phyloP scores from a whole-genome alignment of 352 stramenopile species.

The Pythium sukuiense region DNA sequence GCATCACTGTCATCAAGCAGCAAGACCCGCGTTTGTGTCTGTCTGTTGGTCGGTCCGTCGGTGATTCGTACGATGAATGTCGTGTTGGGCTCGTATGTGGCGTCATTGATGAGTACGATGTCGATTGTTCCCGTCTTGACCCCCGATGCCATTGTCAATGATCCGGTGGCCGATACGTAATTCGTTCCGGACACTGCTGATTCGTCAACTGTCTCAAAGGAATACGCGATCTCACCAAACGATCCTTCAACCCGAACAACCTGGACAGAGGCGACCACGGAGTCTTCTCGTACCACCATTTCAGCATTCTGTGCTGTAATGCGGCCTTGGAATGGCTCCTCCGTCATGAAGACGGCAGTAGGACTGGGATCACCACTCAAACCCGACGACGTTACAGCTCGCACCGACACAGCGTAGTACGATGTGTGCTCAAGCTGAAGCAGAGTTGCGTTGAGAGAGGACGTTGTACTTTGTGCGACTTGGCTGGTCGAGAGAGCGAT shows the following conservation, averaged over 20 bases:
- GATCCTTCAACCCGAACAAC: slow-evolving; percentile 53
- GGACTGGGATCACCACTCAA: slow-evolving; percentile 31
- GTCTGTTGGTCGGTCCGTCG: slow-evolving; percentile 26
- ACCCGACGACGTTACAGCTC: slow-evolving; percentile 35
- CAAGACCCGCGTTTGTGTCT: slow-evolving; percentile 34
- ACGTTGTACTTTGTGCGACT: slow-evolving; percentile 17
- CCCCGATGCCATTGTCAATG: slow-evolving; percentile 29
- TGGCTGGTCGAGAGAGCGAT: slow-evolving; percentile 10
- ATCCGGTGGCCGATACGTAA: slow-evolving; percentile 25
- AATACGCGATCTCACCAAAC: slow-evolving; percentile 40
- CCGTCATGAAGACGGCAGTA: slow-evolving; percentile 31
- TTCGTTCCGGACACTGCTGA: slow-evolving; percentile 37
- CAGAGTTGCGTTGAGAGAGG: slow-evolving; percentile 13
- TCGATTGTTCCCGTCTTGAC: slow-evolving; percentile 32
- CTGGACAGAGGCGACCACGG: slow-evolving; percentile 26
- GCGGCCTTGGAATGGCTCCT: slow-evolving; percentile 34
- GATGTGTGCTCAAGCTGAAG: slow-evolving; percentile 33
- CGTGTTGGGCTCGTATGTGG: slow-evolving; percentile 40
- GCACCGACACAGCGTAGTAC: slow-evolving; percentile 37
- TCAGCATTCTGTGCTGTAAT: slow-evolving; percentile 27
- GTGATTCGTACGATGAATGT: slow-evolving; percentile 41
- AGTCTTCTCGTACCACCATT: slow-evolving; percentile 36
- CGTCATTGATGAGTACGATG: slow-evolving; percentile 48
- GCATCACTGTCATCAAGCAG: slow-evolving; percentile 58
- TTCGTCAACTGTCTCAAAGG: slow-evolving; percentile 37